Conservation (phyloP, 768 basidiomycete genomes). For the Holtermanniella nyarrowii region DNA sequence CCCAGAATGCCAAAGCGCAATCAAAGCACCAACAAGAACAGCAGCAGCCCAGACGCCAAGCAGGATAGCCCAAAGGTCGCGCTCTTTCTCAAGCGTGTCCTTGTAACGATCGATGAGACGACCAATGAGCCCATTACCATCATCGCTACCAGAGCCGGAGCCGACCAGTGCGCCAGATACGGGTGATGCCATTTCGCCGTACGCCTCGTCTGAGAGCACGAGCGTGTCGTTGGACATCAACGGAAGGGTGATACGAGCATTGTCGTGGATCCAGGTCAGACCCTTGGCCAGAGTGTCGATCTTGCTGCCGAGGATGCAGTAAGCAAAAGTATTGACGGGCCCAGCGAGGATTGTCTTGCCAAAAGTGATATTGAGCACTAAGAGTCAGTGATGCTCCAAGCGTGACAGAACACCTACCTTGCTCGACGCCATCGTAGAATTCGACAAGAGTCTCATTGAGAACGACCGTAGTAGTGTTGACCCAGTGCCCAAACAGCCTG, state of each 20-base stretch:
- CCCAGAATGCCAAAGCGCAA: conserved; percentile 36
- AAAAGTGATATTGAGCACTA: conserved; percentile 51
- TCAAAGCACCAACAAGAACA: conserved; percentile 57
- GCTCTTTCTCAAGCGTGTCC: conserved; percentile 62
- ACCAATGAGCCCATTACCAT: conserved; percentile 56
- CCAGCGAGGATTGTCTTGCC: conserved; percentile 70
- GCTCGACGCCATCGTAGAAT: conserved; percentile 79
- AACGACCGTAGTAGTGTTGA: conserved; percentile 75
- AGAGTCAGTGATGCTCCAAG: not conserved
- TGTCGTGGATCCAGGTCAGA: conserved; percentile 81
- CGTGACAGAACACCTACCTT: conserved; percentile 46
- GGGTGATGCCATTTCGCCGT: conserved; percentile 66
- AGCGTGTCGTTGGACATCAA: conserved; percentile 64
- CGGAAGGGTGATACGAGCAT: conserved; percentile 70
- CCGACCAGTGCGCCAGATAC: conserved; percentile 69
- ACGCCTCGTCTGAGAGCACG: conserved; percentile 58
- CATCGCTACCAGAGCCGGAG: conserved; percentile 45
- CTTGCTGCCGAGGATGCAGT: conserved; percentile 84
- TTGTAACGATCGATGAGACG: conserved; percentile 65
- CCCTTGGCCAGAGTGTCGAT: conserved; percentile 75
- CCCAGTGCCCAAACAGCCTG: conserved; percentile 79
- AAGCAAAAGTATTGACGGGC: conserved; percentile 76
- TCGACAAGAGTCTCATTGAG: conserved; percentile 75
- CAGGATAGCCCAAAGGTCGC: conserved; percentile 72
- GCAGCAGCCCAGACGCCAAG: conserved; percentile 74